Percentiles rank a stretch among this genome's conserved stretches.
Conservation (phyloP, 768 basidiomycete genomes). For the Tylopilus intermedius region DNA sequence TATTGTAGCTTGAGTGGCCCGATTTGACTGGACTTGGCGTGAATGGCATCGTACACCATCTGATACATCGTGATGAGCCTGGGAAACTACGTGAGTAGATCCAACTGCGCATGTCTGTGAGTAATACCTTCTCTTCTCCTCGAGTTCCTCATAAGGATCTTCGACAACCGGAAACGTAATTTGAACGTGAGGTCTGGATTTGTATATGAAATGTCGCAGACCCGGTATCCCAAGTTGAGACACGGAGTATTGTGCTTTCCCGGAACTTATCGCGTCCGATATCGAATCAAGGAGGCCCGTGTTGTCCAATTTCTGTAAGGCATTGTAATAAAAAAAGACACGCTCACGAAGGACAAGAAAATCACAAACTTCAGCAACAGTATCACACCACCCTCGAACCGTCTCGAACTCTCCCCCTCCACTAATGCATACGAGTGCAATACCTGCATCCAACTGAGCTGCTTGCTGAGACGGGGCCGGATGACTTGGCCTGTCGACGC, state of each 20-base stretch:
- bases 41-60: slow-evolving; percentile 79
- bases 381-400: slow-evolving; percentile 72
- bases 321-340: neutral
- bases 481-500: slow-evolving; percentile 2
- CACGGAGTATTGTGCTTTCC: slow-evolving; percentile 60
- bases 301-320: slow-evolving; percentile 53
- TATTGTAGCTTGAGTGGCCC: slow-evolving; percentile 82
- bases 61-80: slow-evolving; percentile 89
- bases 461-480: neutral
- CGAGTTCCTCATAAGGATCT: slow-evolving; percentile 67
- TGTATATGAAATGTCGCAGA: slow-evolving; percentile 91
- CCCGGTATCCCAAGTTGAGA: slow-evolving; percentile 84
- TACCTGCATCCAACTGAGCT: slow-evolving; percentile 31
- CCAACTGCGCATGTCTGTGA: neutral
- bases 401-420: slow-evolving; percentile 80
- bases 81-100: slow-evolving; percentile 7
- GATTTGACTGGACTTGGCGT: slow-evolving; percentile 82
- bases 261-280: slow-evolving; percentile 40
- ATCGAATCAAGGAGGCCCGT: slow-evolving; percentile 56
- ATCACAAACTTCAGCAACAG: slow-evolving; percentile 50
- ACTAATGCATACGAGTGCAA: slow-evolving; percentile 77
- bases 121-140: slow-evolving; percentile 57
- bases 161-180: slow-evolving; percentile 83
- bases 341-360: neutral
- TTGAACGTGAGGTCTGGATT: slow-evolving; percentile 85